Conservation (phyloP, 2,329 filamentous ascomycete species). For the Meredithiella fracta region DNA sequence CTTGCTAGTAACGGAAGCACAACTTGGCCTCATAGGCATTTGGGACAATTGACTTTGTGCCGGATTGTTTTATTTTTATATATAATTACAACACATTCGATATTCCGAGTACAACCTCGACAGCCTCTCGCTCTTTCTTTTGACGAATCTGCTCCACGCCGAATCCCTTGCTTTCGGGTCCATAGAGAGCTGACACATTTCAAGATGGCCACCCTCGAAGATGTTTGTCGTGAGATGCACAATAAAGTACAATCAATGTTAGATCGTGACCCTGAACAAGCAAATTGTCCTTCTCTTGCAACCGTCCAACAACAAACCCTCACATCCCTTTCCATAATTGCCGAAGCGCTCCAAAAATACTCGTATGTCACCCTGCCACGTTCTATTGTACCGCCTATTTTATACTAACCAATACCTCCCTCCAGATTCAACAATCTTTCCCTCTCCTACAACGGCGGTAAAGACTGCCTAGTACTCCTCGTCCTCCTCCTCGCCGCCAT, state of each 20-base stretch:
- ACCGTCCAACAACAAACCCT: conserved; percentile 60
- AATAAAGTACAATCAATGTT: conserved; percentile 50
- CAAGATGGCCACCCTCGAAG: conserved; percentile 18
- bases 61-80: too few species aligned
- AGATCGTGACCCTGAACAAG: conserved; percentile 30
- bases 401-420: background rate
- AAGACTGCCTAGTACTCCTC: conserved; percentile 66
- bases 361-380: conserved; percentile 33
- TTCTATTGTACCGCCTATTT: background rate
- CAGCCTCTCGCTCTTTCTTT: too few species aligned
- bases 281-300: conserved; percentile 24
- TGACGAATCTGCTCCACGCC: too few species aligned
- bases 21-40: background rate
- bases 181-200: too few species aligned
- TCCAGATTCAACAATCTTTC: conserved; percentile 11
- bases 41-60: too few species aligned
- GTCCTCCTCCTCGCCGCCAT: conserved; percentile 63
- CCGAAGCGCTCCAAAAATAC: conserved; percentile 59
- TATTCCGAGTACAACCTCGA: too few species aligned
- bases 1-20: too few species aligned
- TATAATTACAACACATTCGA: too few species aligned
- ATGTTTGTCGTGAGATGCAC: conserved; percentile 37
- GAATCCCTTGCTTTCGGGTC: too few species aligned
- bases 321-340: conserved; percentile 55
- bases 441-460: conserved; percentile 83